Percentiles rank a stretch among this genome's conserved stretches.
These are phyloP conservation scores for Solanum virginianum DNA, from an alignment of 257 asterid species.

Conservation along the genomic window DNA sequence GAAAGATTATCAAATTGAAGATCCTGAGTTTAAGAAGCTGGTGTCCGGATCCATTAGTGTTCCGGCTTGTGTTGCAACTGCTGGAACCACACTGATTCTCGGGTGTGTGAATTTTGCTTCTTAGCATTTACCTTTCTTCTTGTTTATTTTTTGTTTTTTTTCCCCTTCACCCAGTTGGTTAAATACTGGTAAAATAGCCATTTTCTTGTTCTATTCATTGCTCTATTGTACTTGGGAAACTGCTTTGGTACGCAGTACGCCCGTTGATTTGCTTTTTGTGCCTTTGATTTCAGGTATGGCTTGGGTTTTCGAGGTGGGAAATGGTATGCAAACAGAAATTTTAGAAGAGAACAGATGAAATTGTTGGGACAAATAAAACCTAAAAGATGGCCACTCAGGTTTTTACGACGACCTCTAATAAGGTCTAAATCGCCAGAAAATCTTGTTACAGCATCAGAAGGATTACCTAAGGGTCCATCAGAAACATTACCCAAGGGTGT, in stretches of 20 bases:
- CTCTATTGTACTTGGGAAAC: background rate
- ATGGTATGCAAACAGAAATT: slow-evolving; percentile 49
- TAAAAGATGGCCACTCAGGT: slow-evolving; percentile 53
- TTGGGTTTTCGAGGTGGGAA: slow-evolving; percentile 92
- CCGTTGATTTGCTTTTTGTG: background rate
- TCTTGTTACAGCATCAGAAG: slow-evolving; percentile 23
- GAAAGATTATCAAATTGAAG: slow-evolving; percentile 35
- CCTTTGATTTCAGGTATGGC: slow-evolving; percentile 36
- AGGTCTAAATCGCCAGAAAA: slow-evolving; percentile 23
- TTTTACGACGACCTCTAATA: slow-evolving; percentile 46
- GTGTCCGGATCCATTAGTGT: slow-evolving; percentile 52
- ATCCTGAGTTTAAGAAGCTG: slow-evolving; percentile 55
- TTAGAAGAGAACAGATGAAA: slow-evolving; percentile 67
- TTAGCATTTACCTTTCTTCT: background rate
- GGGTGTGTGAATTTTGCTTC: slow-evolving; percentile 41
- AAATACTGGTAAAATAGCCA: background rate
- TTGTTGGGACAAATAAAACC: slow-evolving; percentile 51
- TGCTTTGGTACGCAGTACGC: background rate
- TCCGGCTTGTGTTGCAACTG: slow-evolving; percentile 85
- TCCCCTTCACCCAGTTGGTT: background rate
- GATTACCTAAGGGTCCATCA: slow-evolving; percentile 8
- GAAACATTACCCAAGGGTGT: slow-evolving; percentile 10
- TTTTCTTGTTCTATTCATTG: background rate
- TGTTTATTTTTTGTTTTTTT: background rate
- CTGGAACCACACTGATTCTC: slow-evolving; percentile 71